Conservation (phyloP, 768 basidiomycete genomes). For the Lactifluus piperatus region DNA sequence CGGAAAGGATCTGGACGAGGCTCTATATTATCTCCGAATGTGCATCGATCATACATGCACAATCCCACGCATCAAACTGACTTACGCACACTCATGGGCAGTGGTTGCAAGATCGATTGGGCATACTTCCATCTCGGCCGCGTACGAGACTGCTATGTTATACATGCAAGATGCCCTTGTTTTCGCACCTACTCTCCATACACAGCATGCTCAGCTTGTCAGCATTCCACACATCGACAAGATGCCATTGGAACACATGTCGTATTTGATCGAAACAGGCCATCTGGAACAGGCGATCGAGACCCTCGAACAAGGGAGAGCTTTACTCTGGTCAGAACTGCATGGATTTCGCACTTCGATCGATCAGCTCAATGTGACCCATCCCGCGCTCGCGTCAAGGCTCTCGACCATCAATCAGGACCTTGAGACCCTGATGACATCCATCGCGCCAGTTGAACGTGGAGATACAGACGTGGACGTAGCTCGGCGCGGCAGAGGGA, state of each 20-base stretch:
- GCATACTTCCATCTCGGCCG: background rate
- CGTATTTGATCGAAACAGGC: no score
- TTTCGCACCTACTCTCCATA: background rate
- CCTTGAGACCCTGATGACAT: background rate
- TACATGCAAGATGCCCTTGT: background rate
- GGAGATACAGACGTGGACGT: background rate
- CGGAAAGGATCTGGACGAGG: background rate
- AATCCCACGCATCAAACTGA: background rate
- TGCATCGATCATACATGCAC: no score
- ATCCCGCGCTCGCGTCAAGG: background rate
- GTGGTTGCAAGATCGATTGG: background rate
- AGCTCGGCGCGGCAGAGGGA: background rate
- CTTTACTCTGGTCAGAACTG: no score
- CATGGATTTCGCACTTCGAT: no score
- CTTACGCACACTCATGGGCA: background rate
- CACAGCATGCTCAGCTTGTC: no score
- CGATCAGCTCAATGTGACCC: no score
- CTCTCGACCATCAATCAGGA: background rate
- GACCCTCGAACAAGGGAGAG: no score
- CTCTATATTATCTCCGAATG: background rate
- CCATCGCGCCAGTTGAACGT: background rate
- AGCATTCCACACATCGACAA: no score
- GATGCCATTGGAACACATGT: no score
- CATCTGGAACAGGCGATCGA: no score
- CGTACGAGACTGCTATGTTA: background rate